These are phyloP conservation scores for Chrysopogon serrulatus DNA, from an alignment of 176 grass and related monocot genomes.

Conservation along the genomic window DNA sequence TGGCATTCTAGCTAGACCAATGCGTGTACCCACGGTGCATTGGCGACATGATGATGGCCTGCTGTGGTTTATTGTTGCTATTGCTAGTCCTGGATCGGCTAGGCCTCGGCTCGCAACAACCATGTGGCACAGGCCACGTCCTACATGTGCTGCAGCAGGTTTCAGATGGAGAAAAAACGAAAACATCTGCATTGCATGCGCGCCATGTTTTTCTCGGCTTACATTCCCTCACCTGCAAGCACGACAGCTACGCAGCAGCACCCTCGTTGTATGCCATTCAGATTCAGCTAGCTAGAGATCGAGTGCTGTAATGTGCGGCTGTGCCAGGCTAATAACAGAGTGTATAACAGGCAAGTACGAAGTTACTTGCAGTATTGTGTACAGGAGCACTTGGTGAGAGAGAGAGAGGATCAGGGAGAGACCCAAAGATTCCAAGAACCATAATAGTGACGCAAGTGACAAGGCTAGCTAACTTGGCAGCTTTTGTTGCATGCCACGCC, in stretches of 20 bases:
- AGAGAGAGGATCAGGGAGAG: background rate
- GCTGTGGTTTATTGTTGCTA: too few relatives aligned
- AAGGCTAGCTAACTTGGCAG: background rate
- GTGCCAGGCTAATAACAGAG: too few relatives aligned
- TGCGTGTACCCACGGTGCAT: too few relatives aligned
- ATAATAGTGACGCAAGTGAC: background rate
- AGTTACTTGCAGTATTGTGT: too few relatives aligned
- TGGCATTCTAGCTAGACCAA: too few relatives aligned
- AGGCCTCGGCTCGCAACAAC: background rate
- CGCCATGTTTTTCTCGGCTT: background rate
- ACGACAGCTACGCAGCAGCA: background rate
- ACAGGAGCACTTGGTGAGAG: too few relatives aligned
- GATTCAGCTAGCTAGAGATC: too few relatives aligned
- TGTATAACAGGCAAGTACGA: too few relatives aligned
- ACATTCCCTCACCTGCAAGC: background rate
- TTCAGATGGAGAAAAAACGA: background rate
- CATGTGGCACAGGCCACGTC: background rate
- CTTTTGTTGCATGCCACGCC: slow-evolving; percentile 28
- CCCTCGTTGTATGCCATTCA: too few relatives aligned
- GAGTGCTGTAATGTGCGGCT: too few relatives aligned
- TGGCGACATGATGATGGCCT: too few relatives aligned
- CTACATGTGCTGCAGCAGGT: background rate
- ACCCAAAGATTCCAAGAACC: background rate
- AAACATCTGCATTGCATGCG: background rate
- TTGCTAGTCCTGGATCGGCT: too few relatives aligned